Evolutionary conservation across 1,284 basidiomycete genomes (phyloP).

Genomic region (Coniferiporia sulphurascens): DNA sequence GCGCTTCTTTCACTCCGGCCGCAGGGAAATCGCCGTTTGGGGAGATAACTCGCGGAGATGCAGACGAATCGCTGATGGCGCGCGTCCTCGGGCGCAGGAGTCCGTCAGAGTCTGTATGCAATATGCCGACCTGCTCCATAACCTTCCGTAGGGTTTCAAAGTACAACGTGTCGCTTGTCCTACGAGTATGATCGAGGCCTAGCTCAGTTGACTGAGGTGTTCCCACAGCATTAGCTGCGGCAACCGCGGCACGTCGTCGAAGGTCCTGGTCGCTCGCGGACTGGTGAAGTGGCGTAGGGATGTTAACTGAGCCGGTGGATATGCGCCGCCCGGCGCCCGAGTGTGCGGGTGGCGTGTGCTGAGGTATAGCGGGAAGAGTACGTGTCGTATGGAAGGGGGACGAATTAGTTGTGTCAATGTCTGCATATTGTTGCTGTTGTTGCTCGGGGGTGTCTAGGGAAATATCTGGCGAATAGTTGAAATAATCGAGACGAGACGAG

Average conservation of each 20-base stretch:
- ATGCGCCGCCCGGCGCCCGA: constrained; percentile 7
- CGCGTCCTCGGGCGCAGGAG: constrained; percentile 9
- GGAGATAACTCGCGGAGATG: constrained; percentile 13
- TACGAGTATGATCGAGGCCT: constrained; percentile 8
- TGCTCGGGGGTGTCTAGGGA: neutral
- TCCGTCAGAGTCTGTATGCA: neutral
- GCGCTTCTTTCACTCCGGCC: neutral
- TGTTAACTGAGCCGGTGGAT: constrained; percentile 14
- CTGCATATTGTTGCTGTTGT: neutral
- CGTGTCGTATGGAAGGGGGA: constrained; percentile 14
- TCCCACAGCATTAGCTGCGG: neutral
- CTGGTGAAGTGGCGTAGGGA: constrained; percentile 3
- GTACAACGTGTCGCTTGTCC: constrained; percentile 15
- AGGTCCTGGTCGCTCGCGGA: constrained; percentile 16
- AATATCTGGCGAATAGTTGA: neutral
- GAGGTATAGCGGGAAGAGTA: constrained; percentile 4
- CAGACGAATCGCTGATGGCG: constrained; percentile 17
- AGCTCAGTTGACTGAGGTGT: neutral
- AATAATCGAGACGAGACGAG: neutral
- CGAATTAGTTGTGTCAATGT: constrained; percentile 11
- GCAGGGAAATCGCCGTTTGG: constrained; percentile 6
- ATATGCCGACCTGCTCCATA: neutral
- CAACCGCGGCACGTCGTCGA: constrained; percentile 8
- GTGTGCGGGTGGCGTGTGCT: neutral
- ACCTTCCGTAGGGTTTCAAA: constrained; percentile 5